These are phyloP conservation scores for Ceratocystis alfenasii DNA, from an alignment of 2,329 filamentous ascomycete species.

Conservation along the genomic window DNA sequence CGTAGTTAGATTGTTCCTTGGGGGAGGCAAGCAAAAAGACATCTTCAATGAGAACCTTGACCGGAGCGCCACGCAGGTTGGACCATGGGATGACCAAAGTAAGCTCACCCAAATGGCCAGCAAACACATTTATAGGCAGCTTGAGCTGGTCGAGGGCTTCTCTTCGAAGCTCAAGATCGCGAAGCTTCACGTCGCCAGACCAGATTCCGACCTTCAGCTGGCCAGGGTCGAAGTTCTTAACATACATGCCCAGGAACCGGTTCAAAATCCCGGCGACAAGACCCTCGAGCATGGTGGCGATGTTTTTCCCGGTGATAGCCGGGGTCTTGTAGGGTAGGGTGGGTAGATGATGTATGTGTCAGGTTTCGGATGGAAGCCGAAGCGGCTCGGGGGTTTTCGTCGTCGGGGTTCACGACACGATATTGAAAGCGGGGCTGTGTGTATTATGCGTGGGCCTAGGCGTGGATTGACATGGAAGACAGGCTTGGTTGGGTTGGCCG, in stretches of 20 bases:
- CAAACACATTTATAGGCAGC: constrained; percentile 89
- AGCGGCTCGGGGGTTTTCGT: not conserved
- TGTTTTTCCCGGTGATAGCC: constrained; percentile 1
- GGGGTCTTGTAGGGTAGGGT: not conserved
- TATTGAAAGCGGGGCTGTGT: too few species aligned
- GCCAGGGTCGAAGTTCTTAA: constrained; percentile 96
- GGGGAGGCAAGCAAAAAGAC: constrained; percentile 91
- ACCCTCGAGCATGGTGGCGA: constrained; percentile 71
- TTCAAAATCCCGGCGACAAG: constrained; percentile 95
- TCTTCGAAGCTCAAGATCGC: constrained; percentile 78
- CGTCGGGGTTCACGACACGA: not conserved
- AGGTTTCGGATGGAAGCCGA: not conserved
- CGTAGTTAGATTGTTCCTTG: constrained; percentile 86
- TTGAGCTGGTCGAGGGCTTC: constrained; percentile 96
- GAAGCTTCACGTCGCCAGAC: constrained; percentile 94
- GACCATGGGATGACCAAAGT: constrained; percentile 95
- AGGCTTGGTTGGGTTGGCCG: not conserved
- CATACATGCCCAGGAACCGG: constrained; percentile 98
- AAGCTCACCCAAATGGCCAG: constrained; percentile 84
- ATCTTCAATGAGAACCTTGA: constrained; percentile 92
- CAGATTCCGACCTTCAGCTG: constrained; percentile 98
- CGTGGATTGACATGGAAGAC: not conserved
- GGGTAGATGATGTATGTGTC: not conserved
- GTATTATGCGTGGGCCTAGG: not conserved
- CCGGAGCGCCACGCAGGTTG: constrained; percentile 84